Evolutionary conservation across 2,329 filamentous ascomycete genomes (phyloP).

Genomic region (Colletotrichum viniferum): DNA sequence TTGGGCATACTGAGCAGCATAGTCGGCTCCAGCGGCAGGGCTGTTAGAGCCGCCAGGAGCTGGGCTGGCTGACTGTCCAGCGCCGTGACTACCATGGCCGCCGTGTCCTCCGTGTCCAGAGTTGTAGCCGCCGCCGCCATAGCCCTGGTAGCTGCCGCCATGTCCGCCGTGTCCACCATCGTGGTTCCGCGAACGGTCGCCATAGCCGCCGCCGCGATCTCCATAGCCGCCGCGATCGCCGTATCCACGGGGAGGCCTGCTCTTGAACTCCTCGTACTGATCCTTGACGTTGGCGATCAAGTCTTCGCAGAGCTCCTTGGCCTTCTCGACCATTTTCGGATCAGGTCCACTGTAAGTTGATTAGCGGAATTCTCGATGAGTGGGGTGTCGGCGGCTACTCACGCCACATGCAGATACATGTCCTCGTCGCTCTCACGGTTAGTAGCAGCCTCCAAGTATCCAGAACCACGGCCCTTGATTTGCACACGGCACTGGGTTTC

Average conservation of each 20-base stretch:
- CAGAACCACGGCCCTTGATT: conserved; percentile 95
- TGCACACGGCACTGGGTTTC: conserved; percentile 96
- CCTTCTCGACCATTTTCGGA: conserved; percentile 81
- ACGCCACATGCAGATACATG: conserved; percentile 97
- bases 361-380: conserved; percentile 32
- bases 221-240: conserved; percentile 45
- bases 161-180: conserved; percentile 39
- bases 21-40: conserved; percentile 56
- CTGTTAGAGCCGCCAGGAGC: conserved; percentile 36
- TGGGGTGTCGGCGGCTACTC: not conserved
- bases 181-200: conserved; percentile 44
- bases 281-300: conserved; percentile 84
- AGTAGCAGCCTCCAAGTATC: conserved; percentile 90
- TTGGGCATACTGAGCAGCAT: conserved; percentile 81
- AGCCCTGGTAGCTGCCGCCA: conserved; percentile 40
- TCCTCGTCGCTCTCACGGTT: conserved; percentile 90
- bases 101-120: conserved; percentile 35
- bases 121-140: conserved; percentile 24
- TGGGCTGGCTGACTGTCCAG: conserved; percentile 26
- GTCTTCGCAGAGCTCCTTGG: conserved; percentile 88
- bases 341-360: conserved; percentile 74
- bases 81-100: conserved; percentile 22
- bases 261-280: conserved; percentile 91
- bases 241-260: conserved; percentile 72
- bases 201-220: conserved; percentile 41